Percentiles rank a stretch among this genome's conserved stretches.
phyloP scores from a whole-genome alignment of 768 basidiomycete species.

The Sporobolomyces pararoseus region DNA sequence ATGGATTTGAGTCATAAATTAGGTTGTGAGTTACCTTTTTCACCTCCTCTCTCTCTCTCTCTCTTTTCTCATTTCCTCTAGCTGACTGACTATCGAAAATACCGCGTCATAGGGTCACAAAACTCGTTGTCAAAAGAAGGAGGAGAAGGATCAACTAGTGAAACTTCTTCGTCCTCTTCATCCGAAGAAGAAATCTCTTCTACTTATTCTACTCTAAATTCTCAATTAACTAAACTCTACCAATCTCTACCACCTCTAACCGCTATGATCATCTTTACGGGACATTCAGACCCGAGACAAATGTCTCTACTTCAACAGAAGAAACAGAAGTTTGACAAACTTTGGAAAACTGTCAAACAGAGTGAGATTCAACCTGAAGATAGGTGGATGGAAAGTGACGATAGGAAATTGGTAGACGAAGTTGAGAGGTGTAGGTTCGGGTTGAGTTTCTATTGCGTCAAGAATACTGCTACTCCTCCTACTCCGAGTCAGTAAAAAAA shows the following conservation, averaged over 20 bases:
- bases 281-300: slow-evolving; percentile 77
- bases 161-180: slow-evolving; percentile 41
- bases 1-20: slow-evolving; percentile 72
- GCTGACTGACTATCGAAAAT: not conserved
- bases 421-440: slow-evolving; percentile 77
- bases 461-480: slow-evolving; percentile 13
- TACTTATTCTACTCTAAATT: slow-evolving; percentile 58
- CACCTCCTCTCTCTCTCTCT: not conserved
- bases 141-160: slow-evolving; percentile 57
- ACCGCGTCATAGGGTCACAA: slow-evolving; percentile 40
- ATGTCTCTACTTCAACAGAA: slow-evolving; percentile 71
- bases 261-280: slow-evolving; percentile 78
- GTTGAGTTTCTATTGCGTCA: slow-evolving; percentile 67
- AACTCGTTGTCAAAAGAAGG: slow-evolving; percentile 43
- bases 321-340: slow-evolving; percentile 65
- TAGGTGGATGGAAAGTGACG: slow-evolving; percentile 74
- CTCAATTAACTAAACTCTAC: slow-evolving; percentile 62
- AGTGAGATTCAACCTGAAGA: slow-evolving; percentile 56
- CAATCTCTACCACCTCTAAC: slow-evolving; percentile 69
- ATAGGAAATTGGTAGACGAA: slow-evolving; percentile 70
- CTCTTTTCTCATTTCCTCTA: not conserved
- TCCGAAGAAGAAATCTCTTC: slow-evolving; percentile 37
- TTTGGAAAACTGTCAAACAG: slow-evolving; percentile 53
- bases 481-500: too few relatives aligned
- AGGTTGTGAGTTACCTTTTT: slow-evolving; percentile 75